Percentiles rank a stretch among this genome's conserved stretches.
These are phyloP conservation scores for Parastagonospora nodorum DNA, from an alignment of 2,329 filamentous ascomycete genomes.

Conservation along the genomic window DNA sequence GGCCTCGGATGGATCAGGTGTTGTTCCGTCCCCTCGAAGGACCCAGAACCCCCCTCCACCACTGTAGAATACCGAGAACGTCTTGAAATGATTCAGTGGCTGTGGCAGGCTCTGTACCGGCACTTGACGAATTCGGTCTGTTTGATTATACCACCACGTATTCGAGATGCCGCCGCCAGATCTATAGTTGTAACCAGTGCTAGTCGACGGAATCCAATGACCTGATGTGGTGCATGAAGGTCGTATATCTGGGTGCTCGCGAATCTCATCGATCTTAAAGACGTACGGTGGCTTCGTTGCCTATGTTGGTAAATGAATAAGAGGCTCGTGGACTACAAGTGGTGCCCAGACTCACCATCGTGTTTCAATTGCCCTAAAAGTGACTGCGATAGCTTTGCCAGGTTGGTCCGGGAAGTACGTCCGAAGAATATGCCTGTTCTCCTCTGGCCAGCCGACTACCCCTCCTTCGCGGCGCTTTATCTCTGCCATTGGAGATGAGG, in stretches of 20 bases:
- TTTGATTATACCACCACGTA: background rate
- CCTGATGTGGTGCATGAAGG: background rate
- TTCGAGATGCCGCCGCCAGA: background rate
- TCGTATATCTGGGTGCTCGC: slow-evolving; percentile 8
- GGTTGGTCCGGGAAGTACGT: no score
- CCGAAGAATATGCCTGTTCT: no score
- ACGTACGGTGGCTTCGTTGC: slow-evolving; percentile 23
- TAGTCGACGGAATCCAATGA: slow-evolving; percentile 22
- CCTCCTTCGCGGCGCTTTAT: slow-evolving; percentile 34
- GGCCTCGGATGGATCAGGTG: background rate
- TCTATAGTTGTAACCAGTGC: background rate
- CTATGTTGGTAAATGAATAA: no score
- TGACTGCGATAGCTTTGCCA: no score
- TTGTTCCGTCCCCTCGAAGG: slow-evolving; percentile 8
- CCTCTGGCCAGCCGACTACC: slow-evolving; percentile 8
- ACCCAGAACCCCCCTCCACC: slow-evolving; percentile 21
- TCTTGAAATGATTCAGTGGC: slow-evolving; percentile 8
- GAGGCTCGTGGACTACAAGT: no score
- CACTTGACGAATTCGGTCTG: background rate
- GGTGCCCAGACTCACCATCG: no score
- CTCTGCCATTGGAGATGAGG: slow-evolving; percentile 28
- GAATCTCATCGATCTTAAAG: slow-evolving; percentile 36
- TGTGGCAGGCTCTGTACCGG: background rate
- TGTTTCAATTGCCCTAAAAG: no score
- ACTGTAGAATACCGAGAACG: slow-evolving; percentile 21